These are phyloP conservation scores for Thermomyces lanuginosus DNA, from an alignment of 2,329 filamentous ascomycete species.

Conservation along the genomic window DNA sequence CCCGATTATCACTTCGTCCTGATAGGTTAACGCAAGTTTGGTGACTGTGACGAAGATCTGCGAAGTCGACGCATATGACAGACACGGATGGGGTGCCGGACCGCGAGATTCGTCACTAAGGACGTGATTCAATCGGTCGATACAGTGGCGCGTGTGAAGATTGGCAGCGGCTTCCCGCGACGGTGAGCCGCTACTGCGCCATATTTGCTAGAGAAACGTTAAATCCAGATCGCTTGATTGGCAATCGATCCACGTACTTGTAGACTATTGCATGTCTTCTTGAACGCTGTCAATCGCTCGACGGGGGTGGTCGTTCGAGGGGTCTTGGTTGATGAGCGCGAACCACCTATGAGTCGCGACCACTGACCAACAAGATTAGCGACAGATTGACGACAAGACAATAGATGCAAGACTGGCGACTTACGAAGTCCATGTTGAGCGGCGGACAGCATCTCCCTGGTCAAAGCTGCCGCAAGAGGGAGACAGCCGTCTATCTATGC, in stretches of 20 bases:
- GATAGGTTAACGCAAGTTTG: constrained; percentile 71
- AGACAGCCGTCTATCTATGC: no score
- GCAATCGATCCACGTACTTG: constrained; percentile 9
- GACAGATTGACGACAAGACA: background rate
- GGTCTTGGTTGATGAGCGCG: constrained; percentile 32
- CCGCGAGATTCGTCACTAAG: constrained; percentile 79
- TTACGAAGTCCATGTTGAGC: constrained; percentile 31
- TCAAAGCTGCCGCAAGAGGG: no score
- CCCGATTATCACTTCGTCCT: constrained; percentile 71
- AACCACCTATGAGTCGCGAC: constrained; percentile 45
- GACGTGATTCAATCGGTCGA: constrained; percentile 46
- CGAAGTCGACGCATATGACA: constrained; percentile 67
- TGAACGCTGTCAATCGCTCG: constrained; percentile 45
- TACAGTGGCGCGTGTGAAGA: constrained; percentile 34
- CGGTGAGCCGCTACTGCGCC: constrained; percentile 39
- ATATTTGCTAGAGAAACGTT: constrained; percentile 35
- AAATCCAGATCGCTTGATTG: no score
- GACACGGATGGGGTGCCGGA: constrained; percentile 78
- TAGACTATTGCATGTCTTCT: constrained; percentile 39
- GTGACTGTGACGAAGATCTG: constrained; percentile 82
- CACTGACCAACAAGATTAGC: constrained; percentile 26
- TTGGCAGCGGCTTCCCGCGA: constrained; percentile 36
- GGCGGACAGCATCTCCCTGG: constrained; percentile 14
- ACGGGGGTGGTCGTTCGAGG: constrained; percentile 38
- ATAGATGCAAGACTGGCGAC: constrained; percentile 7